Percentiles rank a stretch among this genome's conserved stretches.
These are phyloP conservation scores for Ilyonectria robusta DNA, from an alignment of 2,329 filamentous ascomycete species.

Conservation along the genomic window DNA sequence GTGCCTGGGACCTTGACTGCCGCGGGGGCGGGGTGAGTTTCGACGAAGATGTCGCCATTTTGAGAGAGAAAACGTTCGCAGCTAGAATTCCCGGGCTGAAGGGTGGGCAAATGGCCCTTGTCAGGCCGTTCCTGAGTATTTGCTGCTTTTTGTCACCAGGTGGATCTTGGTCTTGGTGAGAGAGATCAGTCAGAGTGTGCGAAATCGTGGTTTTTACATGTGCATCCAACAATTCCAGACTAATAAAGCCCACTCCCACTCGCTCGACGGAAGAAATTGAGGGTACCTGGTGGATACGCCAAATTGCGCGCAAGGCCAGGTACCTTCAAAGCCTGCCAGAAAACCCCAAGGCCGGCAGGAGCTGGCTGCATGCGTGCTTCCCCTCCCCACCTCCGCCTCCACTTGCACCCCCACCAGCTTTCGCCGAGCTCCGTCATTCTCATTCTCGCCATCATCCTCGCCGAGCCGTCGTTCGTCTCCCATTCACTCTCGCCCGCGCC, in stretches of 20 bases:
- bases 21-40: conserved; percentile 25
- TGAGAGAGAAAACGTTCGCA: neutral
- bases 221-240: conserved; percentile 22
- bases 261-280: neutral
- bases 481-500: neutral
- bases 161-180: conserved; percentile 6
- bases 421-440: conserved; percentile 32
- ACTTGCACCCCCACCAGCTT: conserved; percentile 36
- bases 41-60: conserved; percentile 35
- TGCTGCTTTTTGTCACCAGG: neutral
- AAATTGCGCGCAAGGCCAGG: conserved; percentile 14
- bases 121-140: neutral
- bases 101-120: neutral
- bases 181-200: conserved; percentile 11
- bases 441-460: conserved; percentile 21
- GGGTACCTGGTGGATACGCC: conserved; percentile 14
- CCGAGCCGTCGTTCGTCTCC: conserved; percentile 7
- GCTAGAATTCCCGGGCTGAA: neutral
- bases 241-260: conserved; percentile 27
- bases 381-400: conserved; percentile 29
- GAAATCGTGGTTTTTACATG: conserved; percentile 20
- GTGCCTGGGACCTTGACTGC: conserved; percentile 45
- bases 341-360: conserved; percentile 6
- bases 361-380: conserved; percentile 22
- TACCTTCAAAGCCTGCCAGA: conserved; percentile 3